These are phyloP conservation scores for Pholiota molesta DNA, from an alignment of 768 basidiomycete species.

Conservation along the genomic window DNA sequence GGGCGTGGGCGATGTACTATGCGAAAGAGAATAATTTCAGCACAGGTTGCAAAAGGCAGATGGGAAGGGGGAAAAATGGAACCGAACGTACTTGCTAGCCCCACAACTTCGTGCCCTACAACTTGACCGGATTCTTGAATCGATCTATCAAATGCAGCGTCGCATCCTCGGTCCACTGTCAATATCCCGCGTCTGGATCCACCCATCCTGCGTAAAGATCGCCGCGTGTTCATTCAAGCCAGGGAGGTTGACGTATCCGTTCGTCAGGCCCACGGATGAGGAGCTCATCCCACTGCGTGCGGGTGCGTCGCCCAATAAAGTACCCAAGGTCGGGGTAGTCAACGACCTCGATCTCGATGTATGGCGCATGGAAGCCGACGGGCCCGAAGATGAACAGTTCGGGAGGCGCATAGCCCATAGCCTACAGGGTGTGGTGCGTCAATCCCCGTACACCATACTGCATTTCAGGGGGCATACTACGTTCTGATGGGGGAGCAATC, in stretches of 20 bases:
- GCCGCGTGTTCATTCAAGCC: conserved; percentile 78
- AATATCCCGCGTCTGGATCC: conserved; percentile 88
- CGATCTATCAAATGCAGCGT: conserved; percentile 84
- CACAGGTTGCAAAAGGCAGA: background rate
- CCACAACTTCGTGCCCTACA: conserved; percentile 76
- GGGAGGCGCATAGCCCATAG: too few relatives aligned
- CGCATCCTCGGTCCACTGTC: conserved; percentile 88
- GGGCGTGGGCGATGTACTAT: conserved; percentile 93
- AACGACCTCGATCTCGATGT: conserved; percentile 81
- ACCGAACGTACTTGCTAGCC: conserved; percentile 63
- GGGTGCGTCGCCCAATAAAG: conserved; percentile 35
- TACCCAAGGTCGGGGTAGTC: conserved; percentile 84
- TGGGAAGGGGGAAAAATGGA: background rate
- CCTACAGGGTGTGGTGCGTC: too few relatives aligned
- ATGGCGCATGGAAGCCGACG: conserved; percentile 79
- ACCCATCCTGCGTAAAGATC: conserved; percentile 84
- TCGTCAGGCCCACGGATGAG: conserved; percentile 81
- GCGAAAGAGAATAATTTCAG: background rate
- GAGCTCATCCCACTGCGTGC: conserved; percentile 74
- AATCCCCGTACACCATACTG: too few relatives aligned
- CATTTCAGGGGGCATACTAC: too few relatives aligned
- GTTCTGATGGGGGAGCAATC: too few relatives aligned
- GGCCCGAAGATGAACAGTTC: conserved; percentile 63
- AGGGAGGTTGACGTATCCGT: conserved; percentile 85
- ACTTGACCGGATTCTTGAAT: conserved; percentile 87